Conservation (phyloP, 1,284 basidiomycete genomes). For the Uromyces viciae-fabae region DNA sequence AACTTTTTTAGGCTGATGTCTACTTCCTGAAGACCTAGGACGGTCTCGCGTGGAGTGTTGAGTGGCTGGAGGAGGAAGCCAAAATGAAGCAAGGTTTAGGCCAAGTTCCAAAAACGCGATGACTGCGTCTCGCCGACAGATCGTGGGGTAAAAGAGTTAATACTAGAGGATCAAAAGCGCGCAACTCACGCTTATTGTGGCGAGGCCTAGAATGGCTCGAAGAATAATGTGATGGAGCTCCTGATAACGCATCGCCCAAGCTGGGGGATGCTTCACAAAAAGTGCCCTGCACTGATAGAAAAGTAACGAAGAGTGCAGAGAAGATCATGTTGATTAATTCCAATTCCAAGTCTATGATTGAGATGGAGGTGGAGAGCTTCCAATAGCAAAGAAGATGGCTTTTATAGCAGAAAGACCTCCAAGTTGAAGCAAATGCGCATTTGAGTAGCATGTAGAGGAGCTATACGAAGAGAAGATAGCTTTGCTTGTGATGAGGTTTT, state of each 20-base stretch:
- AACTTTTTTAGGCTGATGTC: too few relatives aligned
- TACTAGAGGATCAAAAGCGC: background rate
- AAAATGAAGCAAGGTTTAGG: background rate
- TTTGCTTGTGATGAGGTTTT: too few relatives aligned
- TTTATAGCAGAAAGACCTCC: too few relatives aligned
- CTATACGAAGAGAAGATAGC: too few relatives aligned
- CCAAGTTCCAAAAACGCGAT: background rate
- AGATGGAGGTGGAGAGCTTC: too few relatives aligned
- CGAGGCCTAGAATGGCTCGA: background rate
- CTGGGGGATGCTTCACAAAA: background rate
- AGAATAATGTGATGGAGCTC: background rate
- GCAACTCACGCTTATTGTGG: background rate
- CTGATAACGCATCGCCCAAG: background rate
- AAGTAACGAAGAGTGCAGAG: slow-evolving; percentile 2
- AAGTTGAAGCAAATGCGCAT: too few relatives aligned
- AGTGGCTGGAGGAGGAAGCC: background rate
- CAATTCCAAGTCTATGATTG: too few relatives aligned
- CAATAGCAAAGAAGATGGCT: too few relatives aligned
- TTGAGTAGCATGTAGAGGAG: too few relatives aligned
- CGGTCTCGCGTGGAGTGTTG: too few relatives aligned
- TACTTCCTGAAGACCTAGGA: too few relatives aligned
- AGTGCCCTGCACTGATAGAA: slow-evolving; percentile 13
- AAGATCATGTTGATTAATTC: slow-evolving; percentile 6
- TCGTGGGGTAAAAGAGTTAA: background rate
- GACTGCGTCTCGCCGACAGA: background rate